phyloP scores from a whole-genome alignment of 1,284 basidiomycete genomes.

The Leccinum colubrinum region DNA sequence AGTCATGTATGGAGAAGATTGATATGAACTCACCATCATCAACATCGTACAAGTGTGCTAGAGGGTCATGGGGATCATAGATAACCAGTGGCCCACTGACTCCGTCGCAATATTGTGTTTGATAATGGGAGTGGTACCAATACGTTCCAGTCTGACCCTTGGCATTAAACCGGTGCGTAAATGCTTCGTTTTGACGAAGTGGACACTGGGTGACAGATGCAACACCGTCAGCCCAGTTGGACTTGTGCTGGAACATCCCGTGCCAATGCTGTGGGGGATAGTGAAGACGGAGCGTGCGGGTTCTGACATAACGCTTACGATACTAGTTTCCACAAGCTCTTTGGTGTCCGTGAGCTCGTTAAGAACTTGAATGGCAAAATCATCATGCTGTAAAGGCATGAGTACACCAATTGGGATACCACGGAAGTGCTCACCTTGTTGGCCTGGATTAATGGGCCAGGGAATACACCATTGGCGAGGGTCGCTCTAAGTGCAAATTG shows the following conservation, averaged over 20 bases:
- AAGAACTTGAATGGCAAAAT: slow-evolving; percentile 25
- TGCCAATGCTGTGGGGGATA: slow-evolving; percentile 33
- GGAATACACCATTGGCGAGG: slow-evolving; percentile 28
- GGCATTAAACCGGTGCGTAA: slow-evolving; percentile 23
- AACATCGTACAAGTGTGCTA: slow-evolving; percentile 36
- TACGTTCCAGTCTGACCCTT: slow-evolving; percentile 30
- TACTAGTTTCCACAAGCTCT: slow-evolving; percentile 33
- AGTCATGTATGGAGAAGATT: neutral
- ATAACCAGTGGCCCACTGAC: slow-evolving; percentile 42
- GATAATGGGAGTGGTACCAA: slow-evolving; percentile 36
- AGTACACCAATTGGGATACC: neutral
- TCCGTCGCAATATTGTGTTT: slow-evolving; percentile 43
- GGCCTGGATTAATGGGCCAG: slow-evolving; percentile 27
- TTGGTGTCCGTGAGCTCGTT: slow-evolving; percentile 33
- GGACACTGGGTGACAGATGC: slow-evolving; percentile 36
- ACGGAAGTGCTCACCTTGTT: slow-evolving; percentile 15
- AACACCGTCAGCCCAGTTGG: slow-evolving; percentile 34
- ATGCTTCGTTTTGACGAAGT: slow-evolving; percentile 21
- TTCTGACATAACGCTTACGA: slow-evolving; percentile 23
- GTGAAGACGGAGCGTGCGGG: neutral
- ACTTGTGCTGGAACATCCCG: slow-evolving; percentile 27
- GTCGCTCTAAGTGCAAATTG: slow-evolving; percentile 15
- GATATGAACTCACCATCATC: slow-evolving; percentile 32
- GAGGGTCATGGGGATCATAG: slow-evolving; percentile 39
- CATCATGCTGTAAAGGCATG: slow-evolving; percentile 13